Percentiles rank a stretch among this genome's conserved stretches.
These are phyloP conservation scores for Maudiozyma humilis DNA, from an alignment of 1,139 yeast genomes.

Conservation along the genomic window DNA sequence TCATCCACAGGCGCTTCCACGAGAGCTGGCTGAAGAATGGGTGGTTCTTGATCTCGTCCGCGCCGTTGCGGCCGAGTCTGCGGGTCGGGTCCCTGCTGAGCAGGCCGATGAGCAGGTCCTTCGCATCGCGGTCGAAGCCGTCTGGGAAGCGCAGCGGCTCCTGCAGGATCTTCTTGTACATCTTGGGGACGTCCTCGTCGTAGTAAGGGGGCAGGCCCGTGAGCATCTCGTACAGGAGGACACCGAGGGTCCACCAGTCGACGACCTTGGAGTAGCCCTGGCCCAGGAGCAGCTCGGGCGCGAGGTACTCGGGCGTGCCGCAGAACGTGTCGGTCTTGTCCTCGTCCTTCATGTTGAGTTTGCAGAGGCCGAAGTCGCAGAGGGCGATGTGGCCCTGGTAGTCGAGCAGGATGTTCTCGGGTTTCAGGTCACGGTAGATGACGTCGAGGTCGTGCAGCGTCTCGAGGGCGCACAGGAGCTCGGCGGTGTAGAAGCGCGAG, in stretches of 20 bases:
- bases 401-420: slow-evolving; percentile 87
- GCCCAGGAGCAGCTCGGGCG: slow-evolving; percentile 85
- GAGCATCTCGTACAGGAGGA: slow-evolving; percentile 86
- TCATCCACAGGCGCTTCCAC: slow-evolving; percentile 76
- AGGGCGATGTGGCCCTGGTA: slow-evolving; percentile 96
- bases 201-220: slow-evolving; percentile 95
- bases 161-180: slow-evolving; percentile 88
- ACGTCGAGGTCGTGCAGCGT: slow-evolving; percentile 84
- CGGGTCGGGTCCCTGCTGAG: slow-evolving; percentile 78
- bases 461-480: slow-evolving; percentile 83
- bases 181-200: slow-evolving; percentile 86
- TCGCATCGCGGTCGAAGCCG: slow-evolving; percentile 82
- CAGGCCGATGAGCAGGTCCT: slow-evolving; percentile 66
- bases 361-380: slow-evolving; percentile 95
- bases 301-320: slow-evolving; percentile 94
- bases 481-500: slow-evolving; percentile 89
- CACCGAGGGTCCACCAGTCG: slow-evolving; percentile 98
- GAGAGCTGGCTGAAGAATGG: slow-evolving; percentile 85
- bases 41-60: slow-evolving; percentile 76
- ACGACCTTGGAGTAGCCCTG: slow-evolving; percentile 93
- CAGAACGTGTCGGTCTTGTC: slow-evolving; percentile 92
- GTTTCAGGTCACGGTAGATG: slow-evolving; percentile 89
- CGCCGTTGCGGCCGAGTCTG: slow-evolving; percentile 73
- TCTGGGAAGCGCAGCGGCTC: slow-evolving; percentile 85
- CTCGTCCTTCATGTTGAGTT: slow-evolving; percentile 80